These are phyloP conservation scores for Lathyrus aphaca DNA, from an alignment of 306 rosid genomes.

Conservation along the genomic window DNA sequence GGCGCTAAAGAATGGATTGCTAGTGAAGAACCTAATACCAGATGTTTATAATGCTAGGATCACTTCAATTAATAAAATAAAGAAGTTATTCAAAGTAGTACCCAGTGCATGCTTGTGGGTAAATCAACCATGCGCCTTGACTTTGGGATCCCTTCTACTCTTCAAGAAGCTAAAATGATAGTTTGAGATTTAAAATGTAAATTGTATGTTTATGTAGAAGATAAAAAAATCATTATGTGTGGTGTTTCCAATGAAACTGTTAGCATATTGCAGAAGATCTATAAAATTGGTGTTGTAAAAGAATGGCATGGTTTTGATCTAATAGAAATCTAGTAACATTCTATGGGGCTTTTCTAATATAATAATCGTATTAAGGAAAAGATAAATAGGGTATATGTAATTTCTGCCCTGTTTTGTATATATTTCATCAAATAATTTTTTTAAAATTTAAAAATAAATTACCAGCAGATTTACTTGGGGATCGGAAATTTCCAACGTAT, in stretches of 20 bases:
- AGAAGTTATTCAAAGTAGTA: conserved; percentile 80
- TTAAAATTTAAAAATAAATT: too few species aligned
- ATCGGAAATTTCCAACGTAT: too few species aligned
- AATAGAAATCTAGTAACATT: background rate
- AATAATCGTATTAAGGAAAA: background rate
- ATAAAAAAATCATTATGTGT: conserved; percentile 1
- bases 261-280: conserved; percentile 1
- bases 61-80: conserved; percentile 80
- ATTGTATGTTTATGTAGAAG: conserved; percentile 30
- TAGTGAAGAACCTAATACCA: conserved; percentile 80
- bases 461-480: too few species aligned
- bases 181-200: conserved; percentile 57
- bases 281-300: conserved; percentile 2
- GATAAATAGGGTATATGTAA: too few species aligned
- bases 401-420: too few species aligned
- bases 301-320: background rate
- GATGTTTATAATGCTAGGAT: conserved; percentile 78
- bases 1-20: conserved; percentile 82
- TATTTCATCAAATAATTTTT: too few species aligned
- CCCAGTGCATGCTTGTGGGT: conserved; percentile 95
- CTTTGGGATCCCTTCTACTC: conserved; percentile 79
- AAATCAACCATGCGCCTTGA: conserved; percentile 87
- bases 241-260: background rate
- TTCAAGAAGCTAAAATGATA: conserved; percentile 90
- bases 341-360: background rate